phyloP scores from a whole-genome alignment of 441 rosid genomes.

The Arabidopsis hybrid region DNA sequence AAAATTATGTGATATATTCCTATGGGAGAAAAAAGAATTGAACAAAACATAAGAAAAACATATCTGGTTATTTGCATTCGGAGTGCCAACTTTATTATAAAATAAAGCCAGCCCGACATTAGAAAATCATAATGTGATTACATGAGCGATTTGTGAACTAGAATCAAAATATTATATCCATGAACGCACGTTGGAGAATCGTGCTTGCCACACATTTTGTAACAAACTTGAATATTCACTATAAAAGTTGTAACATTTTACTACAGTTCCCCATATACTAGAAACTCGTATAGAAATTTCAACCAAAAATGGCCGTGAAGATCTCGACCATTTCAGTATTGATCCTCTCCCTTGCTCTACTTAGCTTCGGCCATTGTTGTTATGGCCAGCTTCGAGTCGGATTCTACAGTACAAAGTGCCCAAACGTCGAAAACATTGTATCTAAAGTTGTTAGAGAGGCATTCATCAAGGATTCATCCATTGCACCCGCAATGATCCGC shows the following conservation, averaged over 20 bases:
- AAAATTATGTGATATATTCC: background rate
- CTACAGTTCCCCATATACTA: background rate
- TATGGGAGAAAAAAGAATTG: background rate
- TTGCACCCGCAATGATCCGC: constrained; percentile 61
- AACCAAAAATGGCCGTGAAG: constrained; percentile 30
- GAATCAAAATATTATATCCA: constrained; percentile 26
- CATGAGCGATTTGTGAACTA: constrained; percentile 2
- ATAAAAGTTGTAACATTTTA: constrained; percentile 22
- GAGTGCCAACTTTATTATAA: background rate
- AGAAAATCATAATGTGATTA: background rate
- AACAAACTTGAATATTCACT: background rate
- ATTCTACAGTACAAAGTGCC: constrained; percentile 48
- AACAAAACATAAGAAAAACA: background rate
- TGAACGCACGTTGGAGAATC: constrained; percentile 40
- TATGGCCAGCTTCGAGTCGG: constrained; percentile 42
- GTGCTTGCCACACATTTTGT: constrained; percentile 43
- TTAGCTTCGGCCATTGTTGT: constrained; percentile 47
- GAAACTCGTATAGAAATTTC: background rate
- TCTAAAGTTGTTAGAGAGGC: background rate
- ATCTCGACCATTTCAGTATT: constrained; percentile 38
- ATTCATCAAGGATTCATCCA: constrained; percentile 28
- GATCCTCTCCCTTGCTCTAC: constrained; percentile 44
- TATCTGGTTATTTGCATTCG: background rate
- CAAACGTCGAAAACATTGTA: constrained; percentile 52
- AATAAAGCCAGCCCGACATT: constrained; percentile 8